Percentiles rank a stretch among this genome's conserved stretches.
Evolutionary conservation across 2,329 filamentous ascomycete genomes (phyloP).

Genomic region (Ascochyta fabae): DNA sequence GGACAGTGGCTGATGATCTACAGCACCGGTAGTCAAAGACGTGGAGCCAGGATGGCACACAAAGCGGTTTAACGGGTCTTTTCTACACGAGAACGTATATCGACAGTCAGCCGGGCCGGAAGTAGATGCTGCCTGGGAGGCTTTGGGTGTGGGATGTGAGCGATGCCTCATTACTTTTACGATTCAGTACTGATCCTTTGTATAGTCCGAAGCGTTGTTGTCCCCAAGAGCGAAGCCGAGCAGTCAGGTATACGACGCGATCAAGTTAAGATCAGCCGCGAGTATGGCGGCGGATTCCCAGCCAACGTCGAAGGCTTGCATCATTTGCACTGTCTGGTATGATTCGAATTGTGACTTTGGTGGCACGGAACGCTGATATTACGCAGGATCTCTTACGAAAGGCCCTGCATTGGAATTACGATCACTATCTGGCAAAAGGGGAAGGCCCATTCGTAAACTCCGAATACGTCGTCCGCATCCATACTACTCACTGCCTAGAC

Average conservation of each 20-base stretch:
- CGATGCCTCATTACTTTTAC: background rate
- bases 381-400: constrained; percentile 65
- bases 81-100: constrained; percentile 62
- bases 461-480: constrained; percentile 61
- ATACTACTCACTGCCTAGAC: constrained; percentile 67
- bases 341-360: background rate
- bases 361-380: constrained; percentile 14
- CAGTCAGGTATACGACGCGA: constrained; percentile 59
- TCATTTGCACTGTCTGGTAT: constrained; percentile 65
- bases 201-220: constrained; percentile 51
- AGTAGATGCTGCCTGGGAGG: constrained; percentile 65
- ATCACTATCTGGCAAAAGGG: constrained; percentile 61
- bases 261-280: constrained; percentile 62
- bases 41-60: constrained; percentile 52
- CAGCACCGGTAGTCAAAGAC: constrained; percentile 48
- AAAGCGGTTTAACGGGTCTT: constrained; percentile 62
- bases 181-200: background rate
- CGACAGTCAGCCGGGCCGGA: constrained; percentile 58
- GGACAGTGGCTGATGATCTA: background rate
- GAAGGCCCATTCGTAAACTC: constrained; percentile 63
- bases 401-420: constrained; percentile 64
- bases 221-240: constrained; percentile 58
- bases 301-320: constrained; percentile 65
- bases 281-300: constrained; percentile 65
- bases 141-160: constrained; percentile 60